Base-by-base conservation (phyloP, 331 rosid genomes). In the Prunus yedoensis region DNA sequence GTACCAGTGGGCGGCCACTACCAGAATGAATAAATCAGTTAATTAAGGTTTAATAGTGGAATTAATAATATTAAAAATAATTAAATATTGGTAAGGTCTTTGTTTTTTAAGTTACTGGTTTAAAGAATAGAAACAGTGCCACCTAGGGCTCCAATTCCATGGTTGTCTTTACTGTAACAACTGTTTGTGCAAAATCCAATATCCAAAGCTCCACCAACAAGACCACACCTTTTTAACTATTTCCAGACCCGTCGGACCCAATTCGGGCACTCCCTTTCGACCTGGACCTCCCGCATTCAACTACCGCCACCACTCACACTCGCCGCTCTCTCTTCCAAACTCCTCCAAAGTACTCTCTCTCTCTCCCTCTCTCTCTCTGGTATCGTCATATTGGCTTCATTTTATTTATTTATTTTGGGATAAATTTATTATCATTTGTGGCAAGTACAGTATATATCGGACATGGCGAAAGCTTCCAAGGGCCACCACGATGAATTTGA, bases 401-500 rank as follows among this genome's bases (percentile, higher is more conserved):
- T 14, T 25, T 41, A 15, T 72, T 56, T 14, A 7, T 17, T 60
- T 28, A 38, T 30, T 35, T n/a, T 6, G 61, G 17, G 3, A 0
- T 52, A 59, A 62, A 18, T 3, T 61, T 21, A 21, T 28, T 12
- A 20, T 12, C n/a, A 12, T 63, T 23, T 53, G 32, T 18, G 62
- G 3, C 15, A 27, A 30, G 56, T 57, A 46, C 35, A 23, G 62
- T 65, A 58, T 8, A 21, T 45, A 18, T 10, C 28, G 51, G 84
- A 78, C 61, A 89, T 94, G 99, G 95, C 89, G 79, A 88, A 89
- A 83, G 78, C 95, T 76, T 85, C 91, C 14, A 90, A 76, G 83
- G 90, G 87, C 27, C 84, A 81, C 38, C 90, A 82, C 58, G 84
- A 91, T 20, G 91, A 90, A 73, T 88, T 88, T 35, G 94, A 87